Conservation (phyloP, 345 rosid genomes). For the Angophora floribunda region DNA sequence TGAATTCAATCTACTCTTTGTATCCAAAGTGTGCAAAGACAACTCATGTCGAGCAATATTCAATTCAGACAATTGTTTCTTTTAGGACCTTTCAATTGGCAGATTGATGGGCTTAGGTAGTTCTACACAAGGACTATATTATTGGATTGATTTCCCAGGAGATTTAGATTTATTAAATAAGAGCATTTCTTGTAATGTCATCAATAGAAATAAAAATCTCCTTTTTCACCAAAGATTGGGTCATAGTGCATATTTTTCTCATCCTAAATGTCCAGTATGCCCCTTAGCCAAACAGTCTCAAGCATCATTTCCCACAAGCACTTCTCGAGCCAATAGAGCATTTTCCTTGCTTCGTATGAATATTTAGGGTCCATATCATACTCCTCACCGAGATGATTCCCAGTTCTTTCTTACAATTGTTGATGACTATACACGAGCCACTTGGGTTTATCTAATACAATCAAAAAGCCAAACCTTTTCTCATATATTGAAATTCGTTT, state of each 20-base stretch:
- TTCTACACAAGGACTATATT: no score
- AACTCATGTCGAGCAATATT: no score
- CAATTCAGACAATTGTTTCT: no score
- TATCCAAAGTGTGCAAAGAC: no score
- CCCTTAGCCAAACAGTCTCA: neutral
- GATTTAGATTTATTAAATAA: no score
- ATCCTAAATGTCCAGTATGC: fast-evolving
- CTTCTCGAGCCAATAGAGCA: neutral
- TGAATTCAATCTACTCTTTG: no score
- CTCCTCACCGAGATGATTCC: neutral
- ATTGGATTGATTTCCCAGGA: no score
- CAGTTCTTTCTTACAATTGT: fast-evolving
- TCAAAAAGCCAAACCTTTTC: neutral
- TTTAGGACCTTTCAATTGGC: fast-evolving
- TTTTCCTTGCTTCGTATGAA: neutral
- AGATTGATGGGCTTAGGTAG: fast-evolving
- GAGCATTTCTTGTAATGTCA: neutral
- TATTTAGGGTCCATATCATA: neutral
- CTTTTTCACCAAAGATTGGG: fast-evolving
- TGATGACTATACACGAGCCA: neutral
- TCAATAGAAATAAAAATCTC: neutral
- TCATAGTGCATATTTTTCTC: neutral
- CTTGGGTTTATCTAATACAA: neutral
- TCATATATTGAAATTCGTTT: neutral
- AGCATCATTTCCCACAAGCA: neutral